A percentile compares a stretch with the other conserved stretches of the same genome.
phyloP scores from a whole-genome alignment of 192 early-diverging fungal genomes.

The Geranomyces michiganensis region DNA sequence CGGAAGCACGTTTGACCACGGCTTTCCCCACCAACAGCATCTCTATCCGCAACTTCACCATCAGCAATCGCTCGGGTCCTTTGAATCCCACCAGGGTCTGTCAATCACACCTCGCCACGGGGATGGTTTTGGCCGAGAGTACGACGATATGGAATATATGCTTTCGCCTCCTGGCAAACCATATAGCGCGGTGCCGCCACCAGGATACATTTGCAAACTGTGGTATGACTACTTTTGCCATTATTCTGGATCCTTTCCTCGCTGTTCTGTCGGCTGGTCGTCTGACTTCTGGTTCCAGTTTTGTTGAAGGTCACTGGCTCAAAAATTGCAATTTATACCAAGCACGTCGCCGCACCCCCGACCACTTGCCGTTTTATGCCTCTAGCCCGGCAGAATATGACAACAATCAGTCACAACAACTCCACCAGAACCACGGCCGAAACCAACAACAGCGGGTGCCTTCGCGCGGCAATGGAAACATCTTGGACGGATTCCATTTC shows the following conservation, averaged over 20 bases:
- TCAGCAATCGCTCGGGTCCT: conserved; percentile 1
- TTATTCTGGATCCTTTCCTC: too few species aligned
- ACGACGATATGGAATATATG: not conserved
- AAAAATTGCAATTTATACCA: conserved; percentile 47
- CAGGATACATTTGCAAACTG: conserved; percentile 49
- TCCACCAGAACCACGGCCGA: not conserved
- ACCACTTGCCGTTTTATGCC: conserved; percentile 9
- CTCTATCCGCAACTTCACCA: conserved; percentile 6
- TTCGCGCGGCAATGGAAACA: not conserved
- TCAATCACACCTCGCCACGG: not conserved
- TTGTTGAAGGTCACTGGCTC: conserved; percentile 52
- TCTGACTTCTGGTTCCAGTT: conserved; percentile 13
- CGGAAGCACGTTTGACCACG: not conserved
- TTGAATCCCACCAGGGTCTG: not conserved
- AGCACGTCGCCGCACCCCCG: conserved; percentile 27
- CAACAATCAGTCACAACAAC: not conserved
- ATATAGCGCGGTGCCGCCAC: conserved; percentile 35
- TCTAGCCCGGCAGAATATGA: not conserved
- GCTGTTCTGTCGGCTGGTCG: not conserved
- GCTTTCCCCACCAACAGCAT: not conserved
- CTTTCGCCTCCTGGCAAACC: not conserved
- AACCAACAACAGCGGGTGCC: conserved; percentile 1
- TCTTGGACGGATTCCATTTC: not conserved
- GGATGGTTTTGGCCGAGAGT: not conserved
- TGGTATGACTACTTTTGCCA: conserved; percentile 40